Conservation (phyloP, 192 early-diverging fungal species). For the Lobulomyces angularis region DNA sequence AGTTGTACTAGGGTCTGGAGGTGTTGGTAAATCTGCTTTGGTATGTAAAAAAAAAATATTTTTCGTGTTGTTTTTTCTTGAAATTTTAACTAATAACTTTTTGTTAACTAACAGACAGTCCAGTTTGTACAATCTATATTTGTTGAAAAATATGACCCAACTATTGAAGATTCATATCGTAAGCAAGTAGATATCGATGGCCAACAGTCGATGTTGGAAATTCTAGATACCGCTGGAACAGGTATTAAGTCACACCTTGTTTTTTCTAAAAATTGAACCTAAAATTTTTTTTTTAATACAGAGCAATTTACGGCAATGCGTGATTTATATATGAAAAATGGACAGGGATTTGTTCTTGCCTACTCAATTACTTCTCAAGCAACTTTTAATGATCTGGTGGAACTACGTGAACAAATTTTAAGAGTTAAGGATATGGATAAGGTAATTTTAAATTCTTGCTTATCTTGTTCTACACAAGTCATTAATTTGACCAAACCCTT, state of each 20-base stretch:
- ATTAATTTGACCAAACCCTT: background rate
- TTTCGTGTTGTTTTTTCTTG: conserved; percentile 1
- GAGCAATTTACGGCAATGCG: conserved; percentile 61
- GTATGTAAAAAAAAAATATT: conserved; percentile 31
- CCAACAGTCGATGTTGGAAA: conserved; percentile 90
- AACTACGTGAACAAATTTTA: conserved; percentile 48
- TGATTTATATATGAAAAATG: conserved; percentile 59
- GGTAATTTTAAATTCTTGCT: conserved; percentile 13
- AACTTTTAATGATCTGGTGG: conserved; percentile 49
- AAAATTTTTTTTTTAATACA: conserved; percentile 1
- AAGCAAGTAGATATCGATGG: conserved; percentile 97
- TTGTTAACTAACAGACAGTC: conserved; percentile 27
- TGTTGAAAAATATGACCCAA: conserved; percentile 95
- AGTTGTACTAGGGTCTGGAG: conserved; percentile 86
- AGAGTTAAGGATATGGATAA: conserved; percentile 52
- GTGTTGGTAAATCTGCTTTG: conserved; percentile 73
- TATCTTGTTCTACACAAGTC: background rate
- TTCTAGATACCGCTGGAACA: conserved; percentile 91
- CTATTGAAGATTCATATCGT: conserved; percentile 95
- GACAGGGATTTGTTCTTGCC: conserved; percentile 51
- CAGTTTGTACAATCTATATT: conserved; percentile 57
- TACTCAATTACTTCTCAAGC: conserved; percentile 54
- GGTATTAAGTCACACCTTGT: conserved; percentile 12
- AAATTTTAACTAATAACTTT: conserved; percentile 13
- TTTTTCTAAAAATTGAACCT: background rate